Evolutionary conservation across 257 asterid genomes (phyloP), one percentile per base, ranked within the genome.

Genomic region (Nicotiana obtusifolia): DNA sequence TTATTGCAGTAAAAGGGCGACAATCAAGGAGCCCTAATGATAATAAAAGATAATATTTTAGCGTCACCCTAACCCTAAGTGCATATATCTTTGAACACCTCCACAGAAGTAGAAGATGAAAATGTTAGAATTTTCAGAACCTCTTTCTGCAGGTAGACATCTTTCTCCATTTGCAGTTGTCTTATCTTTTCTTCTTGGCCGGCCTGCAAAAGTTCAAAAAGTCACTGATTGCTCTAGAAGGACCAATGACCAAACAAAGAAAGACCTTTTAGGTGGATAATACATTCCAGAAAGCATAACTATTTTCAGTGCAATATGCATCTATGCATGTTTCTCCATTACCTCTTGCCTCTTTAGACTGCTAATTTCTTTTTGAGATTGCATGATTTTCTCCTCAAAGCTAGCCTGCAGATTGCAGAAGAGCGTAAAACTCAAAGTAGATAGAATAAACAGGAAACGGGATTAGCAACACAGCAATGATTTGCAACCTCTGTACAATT

Each of bases 341-440:
- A 93, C 98, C 97, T 89, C 89, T 85, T 89, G 90, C 80, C 82
- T 84, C 84, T 83, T 64, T 41, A 84, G 82, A 35, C 81, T 84
- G 60, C 82, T 86, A 10, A 85, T 91, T 83, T 91, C 90, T 80
- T 83, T 85, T 62, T 88, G 89, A 87, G 84, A 83, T 81, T 86
- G 90, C 37, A 78, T 28, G 77, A 88, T 84, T 81, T 82, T 87
- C 86, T 85, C 91, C 82, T 84, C 89, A 31, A 80, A 69, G 37
- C 83, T 80, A 65, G 83, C 83, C 77, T 69, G 84, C 69, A 54
- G 44, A 76, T 65, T n/a, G 52, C 41, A 73, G 78, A 73, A 44
- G 78, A 22, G 37, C 37, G 2, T 47, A 73, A 47, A 73, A 73
- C 24, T 73, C 79, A 49, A 15, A 49, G 16, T 73, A 73, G 61